Percentiles rank a stretch among this genome's conserved stretches.
Evolutionary conservation across 108 stramenopile genomes (phyloP).

Genomic region (Bacterosira constricta): DNA sequence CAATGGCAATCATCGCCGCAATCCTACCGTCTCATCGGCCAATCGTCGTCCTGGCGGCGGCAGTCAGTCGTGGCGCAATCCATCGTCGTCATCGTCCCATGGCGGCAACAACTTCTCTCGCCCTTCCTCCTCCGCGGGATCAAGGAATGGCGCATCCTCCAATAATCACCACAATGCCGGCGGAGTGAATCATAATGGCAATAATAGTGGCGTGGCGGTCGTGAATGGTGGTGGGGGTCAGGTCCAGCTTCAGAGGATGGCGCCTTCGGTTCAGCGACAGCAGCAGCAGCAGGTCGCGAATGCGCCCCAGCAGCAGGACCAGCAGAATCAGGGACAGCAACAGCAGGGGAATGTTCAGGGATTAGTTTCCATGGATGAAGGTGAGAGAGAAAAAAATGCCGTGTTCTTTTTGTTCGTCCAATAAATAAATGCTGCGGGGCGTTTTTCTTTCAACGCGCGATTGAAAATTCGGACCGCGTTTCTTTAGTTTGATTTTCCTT

Average conservation of each 20-base stretch:
- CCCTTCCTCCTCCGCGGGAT: background rate
- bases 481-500: no score
- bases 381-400: slow-evolving; percentile 20
- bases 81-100: background rate
- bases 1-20: background rate
- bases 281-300: slow-evolving; percentile 3
- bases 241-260: slow-evolving; percentile 38
- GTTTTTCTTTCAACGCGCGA: no score
- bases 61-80: background rate
- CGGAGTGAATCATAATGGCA: background rate
- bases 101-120: background rate
- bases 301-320: background rate
- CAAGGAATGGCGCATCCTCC: background rate
- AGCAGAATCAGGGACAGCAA: slow-evolving; percentile 16
- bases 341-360: slow-evolving; percentile 25
- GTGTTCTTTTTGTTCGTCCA: background rate
- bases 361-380: slow-evolving; percentile 56
- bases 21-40: background rate
- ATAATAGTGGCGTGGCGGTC: background rate
- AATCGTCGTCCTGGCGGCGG: background rate
- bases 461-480: no score
- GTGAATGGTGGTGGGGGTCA: slow-evolving; percentile 41
- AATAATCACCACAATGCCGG: slow-evolving; percentile 1
- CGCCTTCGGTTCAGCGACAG: slow-evolving; percentile 1
- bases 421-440: background rate